These are phyloP conservation scores for Nakaseomyces bracarensis DNA, from an alignment of 1,139 yeast genomes.

Conservation along the genomic window DNA sequence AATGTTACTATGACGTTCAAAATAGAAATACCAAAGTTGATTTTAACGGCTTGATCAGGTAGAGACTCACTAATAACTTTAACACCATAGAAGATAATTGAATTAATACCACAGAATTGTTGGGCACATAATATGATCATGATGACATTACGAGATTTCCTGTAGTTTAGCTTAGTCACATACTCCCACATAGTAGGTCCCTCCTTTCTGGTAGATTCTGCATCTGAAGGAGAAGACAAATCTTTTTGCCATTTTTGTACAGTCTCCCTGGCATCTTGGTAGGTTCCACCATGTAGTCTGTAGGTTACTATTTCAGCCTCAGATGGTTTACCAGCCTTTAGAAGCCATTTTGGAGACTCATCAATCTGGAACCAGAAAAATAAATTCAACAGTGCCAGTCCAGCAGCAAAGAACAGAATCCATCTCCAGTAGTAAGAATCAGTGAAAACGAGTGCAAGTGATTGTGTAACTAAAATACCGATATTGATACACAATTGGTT, in stretches of 20 bases:
- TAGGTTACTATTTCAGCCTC: slow-evolving; percentile 35
- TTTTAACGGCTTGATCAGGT: slow-evolving; percentile 61
- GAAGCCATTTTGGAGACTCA: slow-evolving; percentile 84
- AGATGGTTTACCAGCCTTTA: slow-evolving; percentile 27
- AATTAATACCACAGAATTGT: slow-evolving; percentile 87
- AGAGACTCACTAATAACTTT: slow-evolving; percentile 55
- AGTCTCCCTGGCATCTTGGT: slow-evolving; percentile 28
- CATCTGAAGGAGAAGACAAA: slow-evolving; percentile 12
- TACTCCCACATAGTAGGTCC: slow-evolving; percentile 36
- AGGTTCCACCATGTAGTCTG: slow-evolving; percentile 30
- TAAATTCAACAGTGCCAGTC: slow-evolving; percentile 45
- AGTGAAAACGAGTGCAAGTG: slow-evolving; percentile 62
- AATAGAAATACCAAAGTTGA: slow-evolving; percentile 67
- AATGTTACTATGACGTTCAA: slow-evolving; percentile 68
- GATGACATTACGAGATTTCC: slow-evolving; percentile 55
- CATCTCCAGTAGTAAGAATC: slow-evolving; percentile 63
- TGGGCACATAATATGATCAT: slow-evolving; percentile 76
- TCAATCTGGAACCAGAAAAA: slow-evolving; percentile 41
- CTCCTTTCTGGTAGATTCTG: neutral
- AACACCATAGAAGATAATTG: slow-evolving; percentile 88
- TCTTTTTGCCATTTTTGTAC: slow-evolving; percentile 29
- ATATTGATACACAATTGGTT: slow-evolving; percentile 77
- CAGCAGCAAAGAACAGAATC: slow-evolving; percentile 51
- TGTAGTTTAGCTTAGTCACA: slow-evolving; percentile 43
- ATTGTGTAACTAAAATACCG: slow-evolving; percentile 76